phyloP scores from a whole-genome alignment of 2,329 filamentous ascomycete genomes.

The Fusarium anguioides region DNA sequence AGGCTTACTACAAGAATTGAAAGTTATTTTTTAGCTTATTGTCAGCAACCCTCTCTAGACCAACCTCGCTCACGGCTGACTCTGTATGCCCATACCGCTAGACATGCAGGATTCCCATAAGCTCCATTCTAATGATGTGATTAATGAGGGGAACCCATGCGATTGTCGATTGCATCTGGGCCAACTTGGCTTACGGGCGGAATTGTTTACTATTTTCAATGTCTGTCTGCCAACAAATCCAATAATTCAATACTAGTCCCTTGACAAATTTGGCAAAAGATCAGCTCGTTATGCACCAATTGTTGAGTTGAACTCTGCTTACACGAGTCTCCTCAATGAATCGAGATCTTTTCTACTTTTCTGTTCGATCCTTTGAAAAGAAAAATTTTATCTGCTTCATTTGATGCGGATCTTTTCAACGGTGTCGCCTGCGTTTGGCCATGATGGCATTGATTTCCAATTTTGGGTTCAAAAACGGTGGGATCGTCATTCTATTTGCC shows the following conservation, averaged over 20 bases:
- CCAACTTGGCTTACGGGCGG: constrained; percentile 11
- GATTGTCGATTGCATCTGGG: constrained; percentile 21
- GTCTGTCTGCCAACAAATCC: constrained; percentile 16
- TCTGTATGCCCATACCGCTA: no score
- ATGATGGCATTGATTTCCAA: constrained; percentile 1
- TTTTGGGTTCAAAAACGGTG: background rate
- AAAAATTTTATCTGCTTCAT: background rate
- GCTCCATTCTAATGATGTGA: constrained; percentile 9
- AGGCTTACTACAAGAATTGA: background rate
- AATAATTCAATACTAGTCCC: constrained; percentile 24
- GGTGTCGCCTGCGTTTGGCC: background rate
- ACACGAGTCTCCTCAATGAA: background rate
- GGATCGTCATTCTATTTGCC: constrained; percentile 15
- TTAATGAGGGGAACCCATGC: constrained; percentile 29
- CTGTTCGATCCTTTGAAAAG: background rate
- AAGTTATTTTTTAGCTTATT: constrained; percentile 4
- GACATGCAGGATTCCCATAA: constrained; percentile 7
- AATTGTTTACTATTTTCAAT: constrained; percentile 10
- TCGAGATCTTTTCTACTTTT: constrained; percentile 5
- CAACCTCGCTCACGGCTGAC: constrained; percentile 12
- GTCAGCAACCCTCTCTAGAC: background rate
- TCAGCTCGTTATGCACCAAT: constrained; percentile 16
- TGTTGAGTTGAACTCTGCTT: constrained; percentile 10
- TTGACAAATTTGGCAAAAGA: constrained; percentile 11
- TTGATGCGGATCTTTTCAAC: constrained; percentile 6